Percentiles rank a stretch among this genome's conserved stretches.
phyloP scores from a whole-genome alignment of 495 filamentous ascomycete species.

The Lasiosphaeriaceae sp. region DNA sequence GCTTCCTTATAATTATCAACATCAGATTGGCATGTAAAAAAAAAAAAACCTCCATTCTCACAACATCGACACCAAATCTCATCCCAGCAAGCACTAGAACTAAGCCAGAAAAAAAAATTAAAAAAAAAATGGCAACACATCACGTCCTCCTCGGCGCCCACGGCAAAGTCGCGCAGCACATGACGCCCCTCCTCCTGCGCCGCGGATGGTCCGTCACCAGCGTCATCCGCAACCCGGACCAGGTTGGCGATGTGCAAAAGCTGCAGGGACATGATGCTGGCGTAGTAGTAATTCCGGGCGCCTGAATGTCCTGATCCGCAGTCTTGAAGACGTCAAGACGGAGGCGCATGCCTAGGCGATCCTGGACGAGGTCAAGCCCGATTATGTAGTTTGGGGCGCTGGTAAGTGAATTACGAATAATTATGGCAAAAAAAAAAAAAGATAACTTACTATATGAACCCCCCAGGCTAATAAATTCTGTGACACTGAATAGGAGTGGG shows the following conservation, averaged over 20 bases:
- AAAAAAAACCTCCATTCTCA: too few relatives aligned
- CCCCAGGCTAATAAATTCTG: too few relatives aligned
- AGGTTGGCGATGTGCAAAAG: constrained; percentile 58
- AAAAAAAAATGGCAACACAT: constrained; percentile 20
- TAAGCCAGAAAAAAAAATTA: constrained; percentile 33
- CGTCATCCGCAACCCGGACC: constrained; percentile 67
- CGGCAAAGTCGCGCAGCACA: constrained; percentile 71
- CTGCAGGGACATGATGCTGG: constrained; percentile 41
- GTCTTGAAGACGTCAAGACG: constrained; percentile 64
- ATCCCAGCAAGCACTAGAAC: too few relatives aligned
- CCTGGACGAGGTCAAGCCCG: constrained; percentile 55
- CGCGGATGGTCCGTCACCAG: constrained; percentile 72
- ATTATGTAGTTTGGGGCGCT: constrained; percentile 78
- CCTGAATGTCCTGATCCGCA: constrained; percentile 58
- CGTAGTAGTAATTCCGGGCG: constrained; percentile 38
- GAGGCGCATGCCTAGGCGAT: constrained; percentile 58
- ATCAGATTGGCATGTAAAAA: too few relatives aligned
- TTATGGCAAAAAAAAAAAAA: too few relatives aligned
- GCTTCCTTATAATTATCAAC: too few relatives aligned
- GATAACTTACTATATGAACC: too few relatives aligned
- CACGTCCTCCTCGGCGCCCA: constrained; percentile 75
- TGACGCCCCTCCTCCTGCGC: constrained; percentile 71
- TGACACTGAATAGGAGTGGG: constrained; percentile 53
- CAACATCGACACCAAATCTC: too few relatives aligned
- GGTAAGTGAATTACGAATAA: constrained; percentile 52